Conservation (phyloP, 2,329 filamentous ascomycete species). For the Pseudogymnoascus sp. region DNA sequence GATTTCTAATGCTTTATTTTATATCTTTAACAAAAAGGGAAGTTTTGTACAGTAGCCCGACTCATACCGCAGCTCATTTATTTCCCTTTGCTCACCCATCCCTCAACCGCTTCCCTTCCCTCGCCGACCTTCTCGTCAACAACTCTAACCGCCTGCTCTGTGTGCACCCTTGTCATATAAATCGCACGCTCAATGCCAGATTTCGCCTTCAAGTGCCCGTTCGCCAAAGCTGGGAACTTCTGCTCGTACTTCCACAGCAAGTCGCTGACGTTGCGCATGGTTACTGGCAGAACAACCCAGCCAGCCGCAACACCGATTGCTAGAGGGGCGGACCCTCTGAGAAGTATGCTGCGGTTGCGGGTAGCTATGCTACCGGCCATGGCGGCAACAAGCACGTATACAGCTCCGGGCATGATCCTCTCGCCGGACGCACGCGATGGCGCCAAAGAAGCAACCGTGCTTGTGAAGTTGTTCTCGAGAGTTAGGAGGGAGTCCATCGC, state of each 20-base stretch:
- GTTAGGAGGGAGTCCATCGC: constrained; percentile 72
- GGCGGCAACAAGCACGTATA: constrained; percentile 87
- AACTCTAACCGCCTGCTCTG: constrained; percentile 58
- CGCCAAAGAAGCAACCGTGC: constrained; percentile 79
- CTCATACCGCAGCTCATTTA: constrained; percentile 14
- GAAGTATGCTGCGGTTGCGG: constrained; percentile 75
- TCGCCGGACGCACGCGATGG: constrained; percentile 80
- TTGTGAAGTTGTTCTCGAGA: constrained; percentile 83
- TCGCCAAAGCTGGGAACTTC: constrained; percentile 71
- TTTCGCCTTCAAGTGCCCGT: constrained; percentile 67
- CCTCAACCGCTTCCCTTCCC: constrained; percentile 69
- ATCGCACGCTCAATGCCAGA: constrained; percentile 61
- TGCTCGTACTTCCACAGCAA: constrained; percentile 91
- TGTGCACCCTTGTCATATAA: constrained; percentile 67
- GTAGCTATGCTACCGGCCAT: constrained; percentile 93
- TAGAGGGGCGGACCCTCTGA: constrained; percentile 68
- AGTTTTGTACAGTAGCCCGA: constrained; percentile 2
- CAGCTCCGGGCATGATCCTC: constrained; percentile 75
- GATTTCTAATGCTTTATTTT: constrained; percentile 1
- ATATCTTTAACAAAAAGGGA: constrained; percentile 6
- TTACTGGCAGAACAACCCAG: constrained; percentile 78
- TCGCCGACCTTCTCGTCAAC: constrained; percentile 74
- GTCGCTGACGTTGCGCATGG: constrained; percentile 79
- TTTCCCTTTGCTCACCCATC: constrained; percentile 78
- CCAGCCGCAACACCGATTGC: constrained; percentile 75